Percentiles rank a stretch among this genome's conserved stretches.
These are phyloP conservation scores for Fusarium protoensiforme DNA, from an alignment of 2,329 filamentous ascomycete species.

Conservation along the genomic window DNA sequence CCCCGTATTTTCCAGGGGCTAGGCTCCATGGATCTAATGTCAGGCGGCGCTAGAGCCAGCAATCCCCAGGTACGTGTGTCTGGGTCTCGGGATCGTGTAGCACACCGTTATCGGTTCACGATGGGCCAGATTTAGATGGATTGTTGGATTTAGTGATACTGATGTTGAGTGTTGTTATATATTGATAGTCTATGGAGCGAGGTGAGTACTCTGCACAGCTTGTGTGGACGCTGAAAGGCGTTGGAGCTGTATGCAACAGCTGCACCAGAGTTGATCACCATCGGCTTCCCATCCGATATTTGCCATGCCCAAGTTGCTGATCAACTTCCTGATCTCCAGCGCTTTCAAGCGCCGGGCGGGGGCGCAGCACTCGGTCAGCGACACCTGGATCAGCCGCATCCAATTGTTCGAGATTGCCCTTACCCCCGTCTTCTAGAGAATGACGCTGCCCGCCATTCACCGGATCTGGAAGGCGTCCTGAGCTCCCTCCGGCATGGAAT, in stretches of 20 bases:
- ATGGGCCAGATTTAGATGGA: background rate
- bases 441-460: background rate
- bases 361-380: background rate
- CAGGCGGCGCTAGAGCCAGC: constrained; percentile 29
- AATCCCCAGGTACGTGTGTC: constrained; percentile 2
- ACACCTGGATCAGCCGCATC: background rate
- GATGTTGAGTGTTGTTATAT: background rate
- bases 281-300: constrained; percentile 10
- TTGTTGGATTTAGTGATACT: background rate
- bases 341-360: constrained; percentile 16
- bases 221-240: background rate
- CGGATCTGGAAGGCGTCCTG: background rate
- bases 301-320: constrained; percentile 35
- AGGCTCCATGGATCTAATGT: constrained; percentile 1
- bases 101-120: background rate
- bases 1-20: constrained; percentile 40
- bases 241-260: background rate
- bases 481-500: background rate
- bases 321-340: constrained; percentile 33
- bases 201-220: background rate
- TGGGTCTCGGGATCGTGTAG: background rate
- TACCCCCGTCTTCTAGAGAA: background rate
- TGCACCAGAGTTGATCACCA: constrained; percentile 9
- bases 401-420: background rate
- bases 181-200: background rate